Conservation (phyloP, 805 yeast genomes). For the Pichia nanzhaoensis region DNA sequence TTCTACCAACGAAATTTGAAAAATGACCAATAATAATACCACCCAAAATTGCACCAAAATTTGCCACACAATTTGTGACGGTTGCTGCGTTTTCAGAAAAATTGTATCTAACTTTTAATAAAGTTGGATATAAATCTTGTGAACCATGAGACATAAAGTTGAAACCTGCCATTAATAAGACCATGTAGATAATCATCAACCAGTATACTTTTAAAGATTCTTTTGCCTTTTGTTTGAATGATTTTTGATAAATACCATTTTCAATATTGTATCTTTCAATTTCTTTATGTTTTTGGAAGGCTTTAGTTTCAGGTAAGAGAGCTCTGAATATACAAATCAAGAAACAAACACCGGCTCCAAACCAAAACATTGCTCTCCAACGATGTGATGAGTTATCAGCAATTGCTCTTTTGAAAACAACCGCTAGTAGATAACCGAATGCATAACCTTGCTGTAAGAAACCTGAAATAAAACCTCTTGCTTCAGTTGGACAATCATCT, state of each 20-base stretch:
- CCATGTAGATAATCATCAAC: slow-evolving; percentile 51
- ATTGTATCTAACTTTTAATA: slow-evolving; percentile 40
- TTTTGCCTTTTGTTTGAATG: slow-evolving; percentile 30
- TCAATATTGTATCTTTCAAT: slow-evolving; percentile 27
- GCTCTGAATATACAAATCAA: slow-evolving; percentile 38
- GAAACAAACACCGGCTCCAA: slow-evolving; percentile 53
- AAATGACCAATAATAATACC: slow-evolving; percentile 51
- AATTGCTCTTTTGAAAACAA: slow-evolving; percentile 58
- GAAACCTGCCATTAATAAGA: slow-evolving; percentile 57
- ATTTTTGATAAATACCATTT: slow-evolving; percentile 27
- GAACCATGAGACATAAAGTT: slow-evolving; percentile 59
- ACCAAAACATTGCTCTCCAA: slow-evolving; percentile 67
- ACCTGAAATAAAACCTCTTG: slow-evolving; percentile 57
- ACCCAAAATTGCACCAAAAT: slow-evolving; percentile 52
- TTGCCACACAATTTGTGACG: slow-evolving; percentile 51
- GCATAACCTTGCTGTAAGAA: slow-evolving; percentile 79
- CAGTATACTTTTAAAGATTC: slow-evolving; percentile 43
- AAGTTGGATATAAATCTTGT: slow-evolving; percentile 56
- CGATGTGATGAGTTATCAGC: slow-evolving; percentile 43
- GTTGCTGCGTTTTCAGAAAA: slow-evolving; percentile 40
- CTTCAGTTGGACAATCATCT: slow-evolving; percentile 46
- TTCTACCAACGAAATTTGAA: slow-evolving; percentile 49
- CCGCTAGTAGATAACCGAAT: slow-evolving; percentile 60
- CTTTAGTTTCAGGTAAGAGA: slow-evolving; percentile 45
- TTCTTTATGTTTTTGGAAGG: slow-evolving; percentile 39